phyloP scores from a whole-genome alignment of 352 stramenopile genomes.

The Pythium vanterpoolii region DNA sequence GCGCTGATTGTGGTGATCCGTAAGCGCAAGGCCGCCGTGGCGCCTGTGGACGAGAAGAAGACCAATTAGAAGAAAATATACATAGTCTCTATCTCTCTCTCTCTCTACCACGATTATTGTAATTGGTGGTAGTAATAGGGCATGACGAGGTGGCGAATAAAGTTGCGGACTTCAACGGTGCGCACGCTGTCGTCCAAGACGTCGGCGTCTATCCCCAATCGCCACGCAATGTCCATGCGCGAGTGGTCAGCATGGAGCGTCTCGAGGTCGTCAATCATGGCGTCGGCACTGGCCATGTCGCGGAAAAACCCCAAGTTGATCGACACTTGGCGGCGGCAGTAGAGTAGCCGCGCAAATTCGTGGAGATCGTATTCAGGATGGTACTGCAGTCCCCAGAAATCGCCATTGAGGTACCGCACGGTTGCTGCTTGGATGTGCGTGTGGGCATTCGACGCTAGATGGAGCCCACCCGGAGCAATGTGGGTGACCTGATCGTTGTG shows the following conservation, averaged over 20 bases:
- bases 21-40: constrained; percentile 30
- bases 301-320: constrained; percentile 64
- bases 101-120: too few species aligned
- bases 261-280: constrained; percentile 53
- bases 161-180: constrained; percentile 70
- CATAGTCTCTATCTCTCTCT: neutral
- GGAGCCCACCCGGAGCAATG: constrained; percentile 39
- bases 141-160: constrained; percentile 66
- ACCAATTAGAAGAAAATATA: constrained; percentile 11
- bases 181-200: constrained; percentile 66
- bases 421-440: constrained; percentile 56
- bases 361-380: constrained; percentile 78
- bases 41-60: constrained; percentile 26
- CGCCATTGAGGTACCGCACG: constrained; percentile 55
- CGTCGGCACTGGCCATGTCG: constrained; percentile 43
- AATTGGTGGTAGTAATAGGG: constrained; percentile 40
- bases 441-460: constrained; percentile 55
- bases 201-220: constrained; percentile 58
- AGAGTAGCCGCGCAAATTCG: constrained; percentile 65
- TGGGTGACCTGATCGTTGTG: constrained; percentile 79
- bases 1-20: constrained; percentile 45
- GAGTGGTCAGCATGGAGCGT: constrained; percentile 45
- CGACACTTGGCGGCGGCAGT: constrained; percentile 62
- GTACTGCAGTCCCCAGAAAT: constrained; percentile 80
- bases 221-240: constrained; percentile 58